A percentile compares a stretch with the other conserved stretches of the same genome.
Evolutionary conservation across 257 asterid species (phyloP).

Genomic region (Euphrasia confusa): DNA sequence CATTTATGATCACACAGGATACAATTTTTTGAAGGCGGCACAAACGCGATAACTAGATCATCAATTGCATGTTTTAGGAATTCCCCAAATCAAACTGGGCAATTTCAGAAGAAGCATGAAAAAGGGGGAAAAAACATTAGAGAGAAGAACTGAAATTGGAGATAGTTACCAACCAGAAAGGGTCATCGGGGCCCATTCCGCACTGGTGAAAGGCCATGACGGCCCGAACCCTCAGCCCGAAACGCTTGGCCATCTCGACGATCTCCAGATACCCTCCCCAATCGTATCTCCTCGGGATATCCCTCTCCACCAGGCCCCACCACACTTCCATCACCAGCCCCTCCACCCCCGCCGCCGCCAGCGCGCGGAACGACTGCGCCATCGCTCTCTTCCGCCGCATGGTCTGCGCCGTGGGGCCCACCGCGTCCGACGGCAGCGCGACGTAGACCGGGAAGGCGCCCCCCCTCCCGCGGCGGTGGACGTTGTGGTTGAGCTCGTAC

Average conservation of each 20-base stretch:
- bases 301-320: slow-evolving; percentile 91
- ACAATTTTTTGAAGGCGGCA: background rate
- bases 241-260: slow-evolving; percentile 49
- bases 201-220: slow-evolving; percentile 82
- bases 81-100: background rate
- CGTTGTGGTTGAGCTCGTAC: slow-evolving; percentile 54
- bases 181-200: slow-evolving; percentile 56
- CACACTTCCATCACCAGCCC: slow-evolving; percentile 92
- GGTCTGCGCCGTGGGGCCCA: slow-evolving; percentile 39
- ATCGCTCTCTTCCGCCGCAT: slow-evolving; percentile 59
- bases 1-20: no score
- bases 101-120: background rate
- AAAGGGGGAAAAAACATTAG: background rate
- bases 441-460: slow-evolving; percentile 62
- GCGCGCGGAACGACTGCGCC: slow-evolving; percentile 61
- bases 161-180: slow-evolving; percentile 57
- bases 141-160: slow-evolving; percentile 18
- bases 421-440: slow-evolving; percentile 52
- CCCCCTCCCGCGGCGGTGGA: slow-evolving; percentile 39
- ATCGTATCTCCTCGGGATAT: slow-evolving; percentile 45
- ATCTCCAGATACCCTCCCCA: slow-evolving; percentile 78
- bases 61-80: background rate
- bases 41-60: no score
- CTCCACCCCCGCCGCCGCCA: slow-evolving; percentile 71
- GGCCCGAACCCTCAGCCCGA: slow-evolving; percentile 67